phyloP scores from a whole-genome alignment of 1,284 basidiomycete species.

The Leccinum variabile region DNA sequence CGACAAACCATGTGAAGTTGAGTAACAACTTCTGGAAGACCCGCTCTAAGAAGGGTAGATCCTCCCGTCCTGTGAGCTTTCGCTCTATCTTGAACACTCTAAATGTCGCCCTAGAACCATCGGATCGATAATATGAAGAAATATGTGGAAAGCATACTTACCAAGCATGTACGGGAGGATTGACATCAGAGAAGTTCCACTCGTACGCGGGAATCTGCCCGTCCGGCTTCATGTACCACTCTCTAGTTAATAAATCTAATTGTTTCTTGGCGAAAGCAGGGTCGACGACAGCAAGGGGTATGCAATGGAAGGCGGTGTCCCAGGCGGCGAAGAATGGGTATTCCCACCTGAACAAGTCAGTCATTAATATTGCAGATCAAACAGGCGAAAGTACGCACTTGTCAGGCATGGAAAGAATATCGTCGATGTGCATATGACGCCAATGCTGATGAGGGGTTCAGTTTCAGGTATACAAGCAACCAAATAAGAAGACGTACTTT shows the following conservation, averaged over 20 bases:
- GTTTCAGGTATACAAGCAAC: neutral
- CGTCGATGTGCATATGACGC: conserved; percentile 93
- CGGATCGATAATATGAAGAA: conserved; percentile 1
- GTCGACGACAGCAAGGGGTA: conserved; percentile 94
- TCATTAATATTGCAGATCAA: neutral
- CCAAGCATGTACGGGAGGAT: conserved; percentile 98
- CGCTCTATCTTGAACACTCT: conserved; percentile 98
- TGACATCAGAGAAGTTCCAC: conserved; percentile 98
- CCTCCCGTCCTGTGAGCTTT: conserved; percentile 89
- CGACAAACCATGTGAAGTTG: conserved; percentile 89
- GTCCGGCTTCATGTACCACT: conserved; percentile 99
- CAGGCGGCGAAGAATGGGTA: conserved; percentile 94
- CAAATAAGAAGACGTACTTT: conserved; percentile 43
- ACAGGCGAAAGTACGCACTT: conserved; percentile 54
- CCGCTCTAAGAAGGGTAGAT: conserved; percentile 90
- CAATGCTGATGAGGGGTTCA: conserved; percentile 61
- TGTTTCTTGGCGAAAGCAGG: conserved; percentile 97
- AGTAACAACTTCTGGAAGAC: conserved; percentile 97
- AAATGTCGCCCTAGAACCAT: conserved; percentile 79
- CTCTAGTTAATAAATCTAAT: conserved; percentile 91
- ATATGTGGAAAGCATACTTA: conserved; percentile 27
- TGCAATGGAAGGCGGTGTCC: conserved; percentile 99
- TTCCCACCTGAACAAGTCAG: conserved; percentile 71
- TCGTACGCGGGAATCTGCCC: conserved; percentile 98
- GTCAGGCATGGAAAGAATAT: conserved; percentile 98